phyloP scores from a whole-genome alignment of 495 filamentous ascomycete species.

The Haplographium delicatum region DNA sequence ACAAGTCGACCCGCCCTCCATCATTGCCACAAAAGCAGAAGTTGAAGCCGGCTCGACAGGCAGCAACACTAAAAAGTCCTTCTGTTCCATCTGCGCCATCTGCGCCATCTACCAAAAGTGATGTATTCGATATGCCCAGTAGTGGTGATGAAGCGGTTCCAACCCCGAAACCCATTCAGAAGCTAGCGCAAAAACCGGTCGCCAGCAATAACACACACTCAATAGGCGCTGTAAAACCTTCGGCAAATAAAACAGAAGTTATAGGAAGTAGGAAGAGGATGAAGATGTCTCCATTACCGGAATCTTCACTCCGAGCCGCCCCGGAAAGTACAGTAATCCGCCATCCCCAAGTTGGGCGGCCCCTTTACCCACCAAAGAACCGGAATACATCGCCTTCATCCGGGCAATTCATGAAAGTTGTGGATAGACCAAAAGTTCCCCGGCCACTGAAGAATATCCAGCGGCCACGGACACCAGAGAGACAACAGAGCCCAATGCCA shows the following conservation, averaged over 20 bases:
- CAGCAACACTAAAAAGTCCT: conserved; percentile 2
- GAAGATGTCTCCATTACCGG: conserved; percentile 15
- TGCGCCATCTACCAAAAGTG: not conserved
- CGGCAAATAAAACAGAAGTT: conserved; percentile 1
- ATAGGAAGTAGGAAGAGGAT: conserved; percentile 16
- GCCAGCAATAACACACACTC: not conserved
- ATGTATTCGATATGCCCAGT: conserved; percentile 21
- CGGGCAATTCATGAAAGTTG: conserved; percentile 10
- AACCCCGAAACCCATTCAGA: conserved; percentile 1
- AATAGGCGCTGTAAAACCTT: not conserved
- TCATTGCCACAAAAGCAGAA: conserved; percentile 4
- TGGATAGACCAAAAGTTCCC: conserved; percentile 9
- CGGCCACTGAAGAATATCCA: not conserved
- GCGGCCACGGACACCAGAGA: conserved; percentile 1
- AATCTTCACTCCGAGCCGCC: not conserved
- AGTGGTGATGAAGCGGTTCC: conserved; percentile 14
- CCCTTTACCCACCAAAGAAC: not conserved
- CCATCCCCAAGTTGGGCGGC: not conserved
- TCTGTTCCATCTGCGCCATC: not conserved
- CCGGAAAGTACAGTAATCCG: not conserved
- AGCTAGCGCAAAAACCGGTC: not conserved
- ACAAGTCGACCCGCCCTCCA: not conserved
- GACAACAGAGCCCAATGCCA: not conserved
- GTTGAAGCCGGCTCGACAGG: not conserved
- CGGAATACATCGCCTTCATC: not conserved